Evolutionary conservation across 208 protist genomes (phyloP).

Genomic region (Leishmania martiniquensis): DNA sequence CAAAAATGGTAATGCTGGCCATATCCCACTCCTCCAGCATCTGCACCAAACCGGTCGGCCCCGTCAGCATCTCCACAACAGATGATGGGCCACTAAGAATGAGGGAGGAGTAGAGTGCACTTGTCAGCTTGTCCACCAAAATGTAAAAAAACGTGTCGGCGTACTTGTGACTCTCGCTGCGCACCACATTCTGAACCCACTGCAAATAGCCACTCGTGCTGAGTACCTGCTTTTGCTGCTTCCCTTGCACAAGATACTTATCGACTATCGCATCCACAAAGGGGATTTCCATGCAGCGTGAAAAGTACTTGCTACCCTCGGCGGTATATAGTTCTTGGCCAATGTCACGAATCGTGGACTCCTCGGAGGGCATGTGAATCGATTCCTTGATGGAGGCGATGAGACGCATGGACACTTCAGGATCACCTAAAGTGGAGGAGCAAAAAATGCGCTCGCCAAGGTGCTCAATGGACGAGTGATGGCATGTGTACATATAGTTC

Average conservation of each 20-base stretch:
- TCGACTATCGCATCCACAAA: slow-evolving; percentile 36
- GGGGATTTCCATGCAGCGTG: slow-evolving; percentile 31
- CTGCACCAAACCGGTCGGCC: slow-evolving; percentile 20
- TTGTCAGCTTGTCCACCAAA: slow-evolving; percentile 28
- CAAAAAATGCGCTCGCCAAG: slow-evolving; percentile 64
- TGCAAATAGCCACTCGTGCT: slow-evolving; percentile 24
- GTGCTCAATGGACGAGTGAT: slow-evolving; percentile 45
- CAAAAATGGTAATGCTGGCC: slow-evolving; percentile 18
- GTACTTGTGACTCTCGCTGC: slow-evolving; percentile 19
- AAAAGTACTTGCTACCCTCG: slow-evolving; percentile 30
- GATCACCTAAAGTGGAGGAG: slow-evolving; percentile 22
- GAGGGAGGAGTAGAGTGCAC: slow-evolving; percentile 27
- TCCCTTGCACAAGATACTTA: slow-evolving; percentile 18
- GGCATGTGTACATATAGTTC: slow-evolving; percentile 40
- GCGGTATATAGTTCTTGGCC: slow-evolving; percentile 32
- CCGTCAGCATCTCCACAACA: slow-evolving; percentile 23
- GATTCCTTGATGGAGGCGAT: slow-evolving; percentile 23
- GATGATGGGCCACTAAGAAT: slow-evolving; percentile 19
- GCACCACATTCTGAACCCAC: slow-evolving; percentile 29
- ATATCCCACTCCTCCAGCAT: slow-evolving; percentile 28
- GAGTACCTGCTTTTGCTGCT: slow-evolving; percentile 13
- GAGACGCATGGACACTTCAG: slow-evolving; percentile 21
- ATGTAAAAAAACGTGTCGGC: slow-evolving; percentile 30
- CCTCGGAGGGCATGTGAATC: slow-evolving; percentile 11
- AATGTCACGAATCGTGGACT: slow-evolving; percentile 23